phyloP scores from a whole-genome alignment of 768 basidiomycete genomes.

The Kwoniella sp. region DNA sequence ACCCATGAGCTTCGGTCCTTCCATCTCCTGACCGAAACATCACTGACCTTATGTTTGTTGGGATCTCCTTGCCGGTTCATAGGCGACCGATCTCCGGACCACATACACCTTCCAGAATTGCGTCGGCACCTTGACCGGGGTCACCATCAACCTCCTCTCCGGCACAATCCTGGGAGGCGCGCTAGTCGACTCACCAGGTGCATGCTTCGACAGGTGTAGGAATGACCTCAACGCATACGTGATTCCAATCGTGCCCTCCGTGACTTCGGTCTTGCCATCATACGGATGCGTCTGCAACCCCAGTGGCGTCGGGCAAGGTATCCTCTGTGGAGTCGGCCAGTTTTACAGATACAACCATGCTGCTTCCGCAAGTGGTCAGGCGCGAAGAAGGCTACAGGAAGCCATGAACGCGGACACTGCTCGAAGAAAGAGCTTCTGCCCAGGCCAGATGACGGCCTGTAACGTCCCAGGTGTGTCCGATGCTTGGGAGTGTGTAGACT shows the following conservation, averaged over 20 bases:
- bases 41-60: not conserved
- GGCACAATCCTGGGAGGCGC: constrained; percentile 10
- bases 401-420: not conserved
- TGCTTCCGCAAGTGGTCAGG: constrained; percentile 16
- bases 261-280: constrained; percentile 5
- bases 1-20: not conserved
- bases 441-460: constrained; percentile 8
- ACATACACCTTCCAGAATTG: constrained; percentile 11
- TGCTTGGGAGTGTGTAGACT: constrained; percentile 19
- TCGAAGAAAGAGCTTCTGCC: constrained; percentile 12
- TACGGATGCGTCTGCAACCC: constrained; percentile 20
- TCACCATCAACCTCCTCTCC: constrained; percentile 1
- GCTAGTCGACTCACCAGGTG: constrained; percentile 9
- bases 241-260: constrained; percentile 12
- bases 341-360: constrained; percentile 8
- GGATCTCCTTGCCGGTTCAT: not conserved
- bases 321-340: not conserved
- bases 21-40: not conserved
- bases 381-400: not conserved
- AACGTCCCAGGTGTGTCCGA: constrained; percentile 9
- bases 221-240: constrained; percentile 9
- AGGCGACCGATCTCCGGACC: constrained; percentile 14
- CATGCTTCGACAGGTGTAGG: constrained; percentile 14
- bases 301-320: not conserved
- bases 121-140: constrained; percentile 8